Percentiles rank a stretch among this genome's conserved stretches.
Conservation (phyloP, 345 rosid genomes). For the Syzygium aqueum region DNA sequence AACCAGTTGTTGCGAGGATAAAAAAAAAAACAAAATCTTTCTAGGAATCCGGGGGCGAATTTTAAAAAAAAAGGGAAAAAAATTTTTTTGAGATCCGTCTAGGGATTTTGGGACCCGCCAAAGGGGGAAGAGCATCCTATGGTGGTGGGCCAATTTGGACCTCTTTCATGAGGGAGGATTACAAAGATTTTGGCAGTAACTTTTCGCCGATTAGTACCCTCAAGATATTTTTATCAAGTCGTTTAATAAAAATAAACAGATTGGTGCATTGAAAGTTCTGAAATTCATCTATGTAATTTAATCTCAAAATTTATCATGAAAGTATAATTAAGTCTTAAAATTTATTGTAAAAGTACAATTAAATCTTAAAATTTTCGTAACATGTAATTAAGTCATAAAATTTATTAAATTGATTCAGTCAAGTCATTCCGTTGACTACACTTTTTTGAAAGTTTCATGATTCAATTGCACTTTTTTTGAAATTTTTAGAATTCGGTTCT, state of each 20-base stretch:
- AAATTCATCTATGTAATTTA: too few relatives aligned
- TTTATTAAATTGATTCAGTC: too few relatives aligned
- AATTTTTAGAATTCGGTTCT: too few relatives aligned
- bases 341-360: too few relatives aligned
- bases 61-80: accelerated
- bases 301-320: too few relatives aligned
- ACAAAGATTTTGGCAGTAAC: not conserved
- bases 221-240: not conserved
- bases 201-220: not conserved
- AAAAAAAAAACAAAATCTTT: not conserved
- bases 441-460: too few relatives aligned
- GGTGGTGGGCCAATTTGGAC: not conserved
- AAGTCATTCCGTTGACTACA: accelerated
- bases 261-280: too few relatives aligned
- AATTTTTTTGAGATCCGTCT: not conserved
- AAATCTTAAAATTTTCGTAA: accelerated
- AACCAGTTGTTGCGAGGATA: not conserved
- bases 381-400: too few relatives aligned
- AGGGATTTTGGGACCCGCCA: not conserved
- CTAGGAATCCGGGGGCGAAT: not conserved
- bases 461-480: not conserved
- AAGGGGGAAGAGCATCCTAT: conserved; percentile 2
- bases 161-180: not conserved
- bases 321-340: too few relatives aligned
- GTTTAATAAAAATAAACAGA: not conserved